These are phyloP conservation scores for Eutypa lata DNA, from an alignment of 2,329 filamentous ascomycete species.

Conservation along the genomic window DNA sequence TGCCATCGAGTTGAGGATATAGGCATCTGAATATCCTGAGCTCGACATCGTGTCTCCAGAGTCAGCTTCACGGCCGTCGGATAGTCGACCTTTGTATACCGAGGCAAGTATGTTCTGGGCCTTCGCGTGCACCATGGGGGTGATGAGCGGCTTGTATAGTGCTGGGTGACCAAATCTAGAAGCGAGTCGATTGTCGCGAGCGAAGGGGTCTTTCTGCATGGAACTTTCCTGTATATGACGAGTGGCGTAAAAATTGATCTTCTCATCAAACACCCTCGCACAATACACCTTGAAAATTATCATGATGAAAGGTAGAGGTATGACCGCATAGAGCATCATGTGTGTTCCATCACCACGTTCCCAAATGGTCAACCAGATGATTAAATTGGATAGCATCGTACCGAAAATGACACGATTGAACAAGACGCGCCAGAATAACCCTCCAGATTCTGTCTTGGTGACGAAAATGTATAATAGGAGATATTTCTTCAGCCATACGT, in stretches of 20 bases:
- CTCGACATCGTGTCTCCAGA: slow-evolving; percentile 54
- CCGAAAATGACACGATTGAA: slow-evolving; percentile 93
- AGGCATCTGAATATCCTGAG: slow-evolving; percentile 79
- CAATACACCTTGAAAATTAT: slow-evolving; percentile 86
- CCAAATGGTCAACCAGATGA: slow-evolving; percentile 74
- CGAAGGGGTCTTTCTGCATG: slow-evolving; percentile 48
- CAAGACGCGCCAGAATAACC: slow-evolving; percentile 84
- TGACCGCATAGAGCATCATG: slow-evolving; percentile 61
- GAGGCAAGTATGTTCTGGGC: slow-evolving; percentile 83
- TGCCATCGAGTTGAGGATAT: slow-evolving; percentile 76
- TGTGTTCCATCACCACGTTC: slow-evolving; percentile 62
- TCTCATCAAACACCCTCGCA: slow-evolving; percentile 68
- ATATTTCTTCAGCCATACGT: slow-evolving; percentile 93
- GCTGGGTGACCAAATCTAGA: slow-evolving; percentile 87
- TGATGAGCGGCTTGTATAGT: slow-evolving; percentile 83
- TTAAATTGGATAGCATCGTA: slow-evolving; percentile 71
- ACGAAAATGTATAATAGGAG: slow-evolving; percentile 90
- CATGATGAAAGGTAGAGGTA: slow-evolving; percentile 76
- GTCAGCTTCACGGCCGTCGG: slow-evolving; percentile 60
- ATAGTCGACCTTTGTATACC: slow-evolving; percentile 78
- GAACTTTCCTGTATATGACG: slow-evolving; percentile 50
- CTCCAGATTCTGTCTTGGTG: slow-evolving; percentile 94
- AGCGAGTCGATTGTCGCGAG: slow-evolving; percentile 63
- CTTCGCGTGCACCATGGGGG: slow-evolving; percentile 92
- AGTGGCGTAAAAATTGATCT: slow-evolving; percentile 77